A percentile compares a stretch with the other conserved stretches of the same genome.
phyloP scores from a whole-genome alignment of 2,329 filamentous ascomycete species.

The Colletotrichum siamense region DNA sequence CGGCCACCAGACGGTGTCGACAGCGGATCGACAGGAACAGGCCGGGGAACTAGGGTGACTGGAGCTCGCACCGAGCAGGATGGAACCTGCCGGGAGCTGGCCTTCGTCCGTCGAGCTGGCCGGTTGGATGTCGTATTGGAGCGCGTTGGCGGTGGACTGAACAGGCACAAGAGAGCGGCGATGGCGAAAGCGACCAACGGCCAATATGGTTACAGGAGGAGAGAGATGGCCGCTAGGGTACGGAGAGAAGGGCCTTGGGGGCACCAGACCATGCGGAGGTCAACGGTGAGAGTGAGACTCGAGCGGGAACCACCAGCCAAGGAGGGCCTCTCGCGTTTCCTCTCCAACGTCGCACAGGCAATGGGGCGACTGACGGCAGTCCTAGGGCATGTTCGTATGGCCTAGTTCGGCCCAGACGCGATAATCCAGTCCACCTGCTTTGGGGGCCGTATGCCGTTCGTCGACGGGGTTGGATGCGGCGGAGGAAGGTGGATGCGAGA shows the following conservation, averaged over 20 bases:
- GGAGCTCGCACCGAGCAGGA: neutral
- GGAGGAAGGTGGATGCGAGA: neutral
- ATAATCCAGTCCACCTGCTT: constrained; percentile 5
- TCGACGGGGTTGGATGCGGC: neutral
- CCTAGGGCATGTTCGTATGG: neutral
- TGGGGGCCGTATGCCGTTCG: neutral
- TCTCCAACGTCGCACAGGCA: constrained; percentile 23
- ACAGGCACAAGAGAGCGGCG: neutral
- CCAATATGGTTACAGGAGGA: constrained; percentile 1
- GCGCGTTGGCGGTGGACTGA: neutral
- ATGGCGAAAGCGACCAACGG: neutral
- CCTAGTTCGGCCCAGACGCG: constrained; percentile 5
- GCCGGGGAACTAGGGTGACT: neutral
- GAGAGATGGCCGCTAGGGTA: neutral
- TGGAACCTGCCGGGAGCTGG: constrained; percentile 14
- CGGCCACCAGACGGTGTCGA: neutral
- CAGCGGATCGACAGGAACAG: constrained; percentile 15
- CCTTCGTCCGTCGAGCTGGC: neutral
- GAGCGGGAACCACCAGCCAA: constrained; percentile 2
- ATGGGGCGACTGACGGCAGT: constrained; percentile 20
- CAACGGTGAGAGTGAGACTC: neutral
- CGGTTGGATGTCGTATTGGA: constrained; percentile 15
- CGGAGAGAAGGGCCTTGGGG: neutral
- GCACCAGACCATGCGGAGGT: neutral
- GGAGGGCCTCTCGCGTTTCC: neutral